Evolutionary conservation across 1,284 basidiomycete species (phyloP).

Genomic region (Coniophora puteana): DNA sequence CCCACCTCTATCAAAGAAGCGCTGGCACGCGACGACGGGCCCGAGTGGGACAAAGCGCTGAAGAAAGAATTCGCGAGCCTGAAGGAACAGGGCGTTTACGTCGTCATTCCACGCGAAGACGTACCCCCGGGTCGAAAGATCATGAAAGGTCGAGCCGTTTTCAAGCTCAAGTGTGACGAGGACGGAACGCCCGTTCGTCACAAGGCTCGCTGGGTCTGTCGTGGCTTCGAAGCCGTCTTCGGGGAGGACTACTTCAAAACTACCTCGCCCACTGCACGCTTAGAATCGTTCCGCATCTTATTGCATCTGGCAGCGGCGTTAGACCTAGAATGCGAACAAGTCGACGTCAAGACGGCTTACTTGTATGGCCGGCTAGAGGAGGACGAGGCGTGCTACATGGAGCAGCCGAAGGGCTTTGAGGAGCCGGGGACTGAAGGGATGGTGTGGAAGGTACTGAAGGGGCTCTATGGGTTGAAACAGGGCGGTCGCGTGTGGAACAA

Average conservation of each 20-base stretch:
- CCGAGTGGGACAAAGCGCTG: conserved; percentile 19
- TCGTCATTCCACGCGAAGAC: conserved; percentile 20
- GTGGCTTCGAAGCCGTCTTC: neutral
- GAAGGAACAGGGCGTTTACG: conserved; percentile 24
- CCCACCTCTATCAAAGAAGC: neutral
- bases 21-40: neutral
- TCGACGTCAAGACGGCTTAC: neutral
- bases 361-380: neutral
- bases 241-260: neutral
- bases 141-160: neutral
- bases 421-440: neutral
- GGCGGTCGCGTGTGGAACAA: too few relatives aligned
- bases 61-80: conserved; percentile 19
- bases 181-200: neutral
- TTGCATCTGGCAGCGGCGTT: neutral
- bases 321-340: neutral
- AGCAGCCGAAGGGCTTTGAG: neutral
- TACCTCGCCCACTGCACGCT: neutral
- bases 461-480: too few relatives aligned
- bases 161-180: conserved; percentile 1
- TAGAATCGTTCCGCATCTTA: neutral
- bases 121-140: neutral
- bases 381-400: neutral
- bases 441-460: neutral
- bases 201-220: neutral